Conservation (phyloP, 2,329 filamentous ascomycete genomes). For the Verticillium isaacii region DNA sequence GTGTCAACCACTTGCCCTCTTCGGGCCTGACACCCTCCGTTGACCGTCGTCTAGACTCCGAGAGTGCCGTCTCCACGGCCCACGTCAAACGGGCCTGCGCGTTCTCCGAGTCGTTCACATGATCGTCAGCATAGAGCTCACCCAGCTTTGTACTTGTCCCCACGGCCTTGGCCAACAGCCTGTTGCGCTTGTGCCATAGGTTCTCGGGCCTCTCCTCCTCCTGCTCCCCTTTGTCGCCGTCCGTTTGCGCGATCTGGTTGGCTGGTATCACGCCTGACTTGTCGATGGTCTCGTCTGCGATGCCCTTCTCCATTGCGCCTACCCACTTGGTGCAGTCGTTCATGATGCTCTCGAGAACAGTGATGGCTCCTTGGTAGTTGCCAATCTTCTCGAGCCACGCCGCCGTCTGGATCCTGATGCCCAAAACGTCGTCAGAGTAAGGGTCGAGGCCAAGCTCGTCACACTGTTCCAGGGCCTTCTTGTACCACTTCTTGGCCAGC, state of each 20-base stretch:
- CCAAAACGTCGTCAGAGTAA: constrained; percentile 86
- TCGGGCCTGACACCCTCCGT: constrained; percentile 63
- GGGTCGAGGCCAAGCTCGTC: constrained; percentile 74
- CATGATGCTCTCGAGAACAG: constrained; percentile 73
- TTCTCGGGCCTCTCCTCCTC: constrained; percentile 36
- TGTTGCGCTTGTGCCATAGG: constrained; percentile 54
- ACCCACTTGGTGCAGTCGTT: constrained; percentile 63
- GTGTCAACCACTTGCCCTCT: constrained; percentile 66
- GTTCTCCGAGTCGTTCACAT: constrained; percentile 67
- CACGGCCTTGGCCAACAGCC: constrained; percentile 68
- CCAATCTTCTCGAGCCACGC: constrained; percentile 74
- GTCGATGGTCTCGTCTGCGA: constrained; percentile 40
- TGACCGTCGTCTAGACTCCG: constrained; percentile 66
- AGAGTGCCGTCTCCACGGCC: constrained; percentile 75
- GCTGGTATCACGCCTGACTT: constrained; percentile 28
- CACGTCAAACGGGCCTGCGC: constrained; percentile 74
- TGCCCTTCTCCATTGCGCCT: constrained; percentile 45
- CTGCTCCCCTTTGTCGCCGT: constrained; percentile 13
- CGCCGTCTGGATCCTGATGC: constrained; percentile 79
- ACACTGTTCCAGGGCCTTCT: constrained; percentile 70
- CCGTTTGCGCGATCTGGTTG: constrained; percentile 1
- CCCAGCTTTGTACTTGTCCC: constrained; percentile 79
- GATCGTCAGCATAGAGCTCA: constrained; percentile 72
- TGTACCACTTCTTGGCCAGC: constrained; percentile 78
- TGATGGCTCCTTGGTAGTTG: constrained; percentile 64